phyloP scores from a whole-genome alignment of 2,329 filamentous ascomycete species.

The Fusarium redolens region DNA sequence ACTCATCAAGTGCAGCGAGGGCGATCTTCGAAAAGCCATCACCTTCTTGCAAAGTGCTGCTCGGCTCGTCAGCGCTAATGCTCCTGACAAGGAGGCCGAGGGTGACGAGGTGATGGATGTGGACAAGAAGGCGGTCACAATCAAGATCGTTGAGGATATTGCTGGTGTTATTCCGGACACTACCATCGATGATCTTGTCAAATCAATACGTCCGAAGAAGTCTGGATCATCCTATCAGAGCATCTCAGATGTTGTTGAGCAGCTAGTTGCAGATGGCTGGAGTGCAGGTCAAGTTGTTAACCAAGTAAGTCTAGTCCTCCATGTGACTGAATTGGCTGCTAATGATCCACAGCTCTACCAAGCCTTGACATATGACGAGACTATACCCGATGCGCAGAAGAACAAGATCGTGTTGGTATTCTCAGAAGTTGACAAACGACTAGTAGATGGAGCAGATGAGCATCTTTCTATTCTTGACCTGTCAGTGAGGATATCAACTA shows the following conservation, averaged over 20 bases:
- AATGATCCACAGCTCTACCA: constrained; percentile 75
- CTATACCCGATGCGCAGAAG: constrained; percentile 86
- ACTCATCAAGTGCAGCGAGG: constrained; percentile 88
- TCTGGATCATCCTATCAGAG: constrained; percentile 74
- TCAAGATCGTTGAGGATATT: constrained; percentile 90
- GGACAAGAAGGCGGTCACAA: constrained; percentile 73
- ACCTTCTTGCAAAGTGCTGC: constrained; percentile 97
- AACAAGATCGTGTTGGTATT: constrained; percentile 90
- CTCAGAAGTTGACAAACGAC: constrained; percentile 91
- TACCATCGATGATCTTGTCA: constrained; percentile 76
- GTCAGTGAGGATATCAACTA: constrained; percentile 80
- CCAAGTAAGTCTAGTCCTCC: constrained; percentile 67
- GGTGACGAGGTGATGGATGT: constrained; percentile 72
- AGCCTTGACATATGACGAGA: constrained; percentile 83
- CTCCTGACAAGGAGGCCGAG: constrained; percentile 59
- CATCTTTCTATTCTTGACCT: constrained; percentile 91
- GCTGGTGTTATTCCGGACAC: constrained; percentile 88
- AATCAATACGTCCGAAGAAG: constrained; percentile 79
- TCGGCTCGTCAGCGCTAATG: constrained; percentile 78
- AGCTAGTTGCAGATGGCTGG: constrained; percentile 97
- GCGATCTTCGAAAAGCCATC: constrained; percentile 95
- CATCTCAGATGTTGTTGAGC: constrained; percentile 83
- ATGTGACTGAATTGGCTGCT: not conserved
- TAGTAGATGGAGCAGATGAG: constrained; percentile 95
- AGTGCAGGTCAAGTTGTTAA: constrained; percentile 88